phyloP scores from a whole-genome alignment of 73 alveolate genomes.

The Symbiodinium natans region DNA sequence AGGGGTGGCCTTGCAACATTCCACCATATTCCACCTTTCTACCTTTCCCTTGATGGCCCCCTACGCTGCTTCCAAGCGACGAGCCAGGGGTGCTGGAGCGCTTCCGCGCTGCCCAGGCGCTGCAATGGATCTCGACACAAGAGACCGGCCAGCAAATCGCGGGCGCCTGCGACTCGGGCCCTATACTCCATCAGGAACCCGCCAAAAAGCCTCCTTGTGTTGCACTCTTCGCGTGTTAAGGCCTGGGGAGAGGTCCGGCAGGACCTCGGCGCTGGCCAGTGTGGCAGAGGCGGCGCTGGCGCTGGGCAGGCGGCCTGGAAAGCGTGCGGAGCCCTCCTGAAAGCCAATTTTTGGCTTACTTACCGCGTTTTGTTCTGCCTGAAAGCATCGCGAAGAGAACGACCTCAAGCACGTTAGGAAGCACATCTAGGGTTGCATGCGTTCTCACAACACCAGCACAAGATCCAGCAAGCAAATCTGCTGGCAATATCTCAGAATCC shows the following conservation, averaged over 20 bases:
- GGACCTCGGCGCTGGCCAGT: not conserved
- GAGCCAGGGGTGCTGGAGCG: conserved; percentile 76
- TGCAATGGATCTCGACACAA: not conserved
- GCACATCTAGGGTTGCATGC: not conserved
- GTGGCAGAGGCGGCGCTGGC: conserved; percentile 35
- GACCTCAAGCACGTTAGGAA: not conserved
- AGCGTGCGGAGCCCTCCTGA: not conserved
- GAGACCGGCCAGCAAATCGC: conserved; percentile 44
- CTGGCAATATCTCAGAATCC: not conserved
- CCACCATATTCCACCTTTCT: too few species aligned
- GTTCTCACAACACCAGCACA: too few species aligned
- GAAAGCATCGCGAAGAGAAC: conserved; percentile 62
- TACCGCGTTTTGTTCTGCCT: not conserved
- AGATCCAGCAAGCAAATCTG: too few species aligned
- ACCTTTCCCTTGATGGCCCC: too few species aligned
- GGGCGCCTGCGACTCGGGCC: conserved; percentile 37
- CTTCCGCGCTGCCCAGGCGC: conserved; percentile 29
- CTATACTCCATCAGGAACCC: too few species aligned
- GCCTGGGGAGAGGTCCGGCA: conserved; percentile 39
- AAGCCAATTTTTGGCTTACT: too few species aligned
- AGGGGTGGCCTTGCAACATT: too few species aligned
- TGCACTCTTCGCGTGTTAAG: too few species aligned
- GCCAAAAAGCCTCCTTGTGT: too few species aligned
- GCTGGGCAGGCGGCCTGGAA: conserved; percentile 34
- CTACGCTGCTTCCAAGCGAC: too few species aligned